Base-by-base conservation (phyloP, 2,329 filamentous ascomycete species). In the Drechslerella stenobrocha region DNA sequence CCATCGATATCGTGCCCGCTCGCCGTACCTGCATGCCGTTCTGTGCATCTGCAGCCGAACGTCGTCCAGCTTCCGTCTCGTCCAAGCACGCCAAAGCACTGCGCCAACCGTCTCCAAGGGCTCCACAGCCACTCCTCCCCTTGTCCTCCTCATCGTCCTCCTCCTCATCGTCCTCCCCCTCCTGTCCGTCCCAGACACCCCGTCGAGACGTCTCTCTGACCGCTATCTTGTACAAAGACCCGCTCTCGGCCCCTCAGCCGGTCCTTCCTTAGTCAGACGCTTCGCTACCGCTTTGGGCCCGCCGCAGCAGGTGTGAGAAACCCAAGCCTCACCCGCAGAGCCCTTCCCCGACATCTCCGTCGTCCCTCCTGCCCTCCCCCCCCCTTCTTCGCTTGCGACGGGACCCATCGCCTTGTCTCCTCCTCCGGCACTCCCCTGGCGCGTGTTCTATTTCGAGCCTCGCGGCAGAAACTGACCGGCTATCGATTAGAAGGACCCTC, bases 191-290 rank as follows among this genome's bases (percentile, higher is more conserved):
- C n/a, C n/a, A n/a, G n/a, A n/a, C n/a, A n/a, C n/a, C n/a, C n/a
- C n/a, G n/a, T n/a, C n/a, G n/a, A n/a, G n/a, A n/a, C n/a, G n/a
- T n/a, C n/a, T n/a, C n/a, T n/a, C n/a, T n/a, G n/a, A n/a, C n/a
- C n/a, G n/a, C n/a, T n/a, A n/a, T n/a, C n/a, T n/a, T n/a, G n/a
- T n/a, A n/a, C n/a, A n/a, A n/a, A n/a, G n/a, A n/a, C n/a, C n/a
- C n/a, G n/a, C n/a, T n/a, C n/a, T n/a, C n/a, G n/a, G n/a, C n/a
- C n/a, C n/a, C n/a, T n/a, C n/a, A n/a, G n/a, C n/a, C n/a, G n/a
- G n/a, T n/a, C n/a, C n/a, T n/a, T n/a, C 48, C 51, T 67, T 67
- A 67, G 63, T 67, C 63, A 67, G 63, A 60, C 63, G 63, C 60
- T 60, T 67, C 63, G 59, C 55, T 67, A 51, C 63, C 55, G 48